phyloP scores from a whole-genome alignment of 2,329 filamentous ascomycete genomes.

The Xylariaceae sp. region DNA sequence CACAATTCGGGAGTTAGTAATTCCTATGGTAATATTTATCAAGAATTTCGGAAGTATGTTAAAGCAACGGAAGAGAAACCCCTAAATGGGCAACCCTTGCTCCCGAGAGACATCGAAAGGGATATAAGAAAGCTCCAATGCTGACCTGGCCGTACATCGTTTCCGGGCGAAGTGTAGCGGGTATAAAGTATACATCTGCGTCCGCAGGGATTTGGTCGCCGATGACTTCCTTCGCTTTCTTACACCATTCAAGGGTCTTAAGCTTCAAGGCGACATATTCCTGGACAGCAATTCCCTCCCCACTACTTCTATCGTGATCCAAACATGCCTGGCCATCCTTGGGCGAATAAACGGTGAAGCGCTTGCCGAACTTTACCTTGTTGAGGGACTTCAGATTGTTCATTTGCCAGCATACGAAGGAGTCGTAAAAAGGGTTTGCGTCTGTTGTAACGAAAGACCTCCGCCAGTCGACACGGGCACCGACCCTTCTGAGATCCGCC shows the following conservation, averaged over 20 bases:
- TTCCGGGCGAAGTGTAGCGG: conserved; percentile 91
- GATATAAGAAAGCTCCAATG: background rate
- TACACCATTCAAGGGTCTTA: conserved; percentile 87
- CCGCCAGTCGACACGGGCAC: conserved; percentile 90
- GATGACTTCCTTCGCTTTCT: conserved; percentile 67
- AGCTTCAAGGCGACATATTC: conserved; percentile 95
- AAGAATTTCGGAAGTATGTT: background rate
- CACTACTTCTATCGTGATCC: conserved; percentile 83
- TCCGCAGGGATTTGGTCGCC: conserved; percentile 79
- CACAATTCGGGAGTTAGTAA: background rate
- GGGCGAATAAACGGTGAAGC: conserved; percentile 91
- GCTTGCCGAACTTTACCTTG: conserved; percentile 92
- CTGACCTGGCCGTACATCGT: conserved; percentile 91
- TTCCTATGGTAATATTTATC: too few relatives aligned
- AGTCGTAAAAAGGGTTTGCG: conserved; percentile 83
- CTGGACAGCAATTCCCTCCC: conserved; percentile 83
- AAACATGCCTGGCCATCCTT: conserved; percentile 89
- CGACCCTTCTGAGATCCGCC: conserved; percentile 81
- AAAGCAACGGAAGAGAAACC: too few relatives aligned
- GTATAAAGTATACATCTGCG: conserved; percentile 85
- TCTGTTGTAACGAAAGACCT: conserved; percentile 93
- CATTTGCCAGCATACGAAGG: conserved; percentile 98
- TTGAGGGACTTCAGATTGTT: conserved; percentile 84
- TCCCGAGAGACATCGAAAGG: too few relatives aligned
- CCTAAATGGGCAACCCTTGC: background rate